Conservation (phyloP, 345 rosid species). For the Eucalyptus marginata region DNA sequence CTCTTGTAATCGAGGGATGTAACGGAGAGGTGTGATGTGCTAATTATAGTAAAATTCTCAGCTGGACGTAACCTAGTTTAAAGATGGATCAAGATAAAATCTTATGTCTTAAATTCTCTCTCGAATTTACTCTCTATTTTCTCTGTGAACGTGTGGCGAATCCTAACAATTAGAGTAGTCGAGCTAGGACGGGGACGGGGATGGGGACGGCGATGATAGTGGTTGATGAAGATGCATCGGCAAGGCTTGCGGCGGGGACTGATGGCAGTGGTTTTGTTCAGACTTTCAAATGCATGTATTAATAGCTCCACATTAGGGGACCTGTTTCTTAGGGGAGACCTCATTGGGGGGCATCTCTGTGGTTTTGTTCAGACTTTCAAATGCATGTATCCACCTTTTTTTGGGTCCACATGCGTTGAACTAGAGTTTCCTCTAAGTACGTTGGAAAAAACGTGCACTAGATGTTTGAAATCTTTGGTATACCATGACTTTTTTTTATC, state of each 20-base stretch:
- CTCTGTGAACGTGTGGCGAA: not conserved
- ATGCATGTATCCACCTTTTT: not conserved
- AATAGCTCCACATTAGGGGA: too few species aligned
- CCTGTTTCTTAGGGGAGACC: not conserved
- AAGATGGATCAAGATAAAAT: too few species aligned
- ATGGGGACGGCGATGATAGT: not conserved
- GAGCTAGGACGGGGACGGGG: not conserved
- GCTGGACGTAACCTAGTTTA: accelerated
- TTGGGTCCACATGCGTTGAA: not conserved
- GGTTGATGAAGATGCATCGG: not conserved
- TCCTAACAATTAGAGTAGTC: not conserved
- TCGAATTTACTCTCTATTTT: not conserved
- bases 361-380: not conserved
- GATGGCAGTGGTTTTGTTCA: not conserved
- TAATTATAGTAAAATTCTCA: too few species aligned
- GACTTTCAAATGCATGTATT: too few species aligned
- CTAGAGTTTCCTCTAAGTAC: not conserved
- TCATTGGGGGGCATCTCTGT: not conserved
- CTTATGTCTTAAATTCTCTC: not conserved
- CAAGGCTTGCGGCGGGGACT: not conserved
- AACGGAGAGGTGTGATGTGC: accelerated
- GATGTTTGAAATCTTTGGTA: not conserved
- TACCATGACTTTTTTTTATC: accelerated
- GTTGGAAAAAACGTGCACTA: not conserved
- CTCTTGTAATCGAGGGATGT: too few species aligned